A percentile compares a stretch with the other conserved stretches of the same genome.
Evolutionary conservation across 169 alveolate genomes (phyloP).

Genomic region (Eimeria zaria): DNA sequence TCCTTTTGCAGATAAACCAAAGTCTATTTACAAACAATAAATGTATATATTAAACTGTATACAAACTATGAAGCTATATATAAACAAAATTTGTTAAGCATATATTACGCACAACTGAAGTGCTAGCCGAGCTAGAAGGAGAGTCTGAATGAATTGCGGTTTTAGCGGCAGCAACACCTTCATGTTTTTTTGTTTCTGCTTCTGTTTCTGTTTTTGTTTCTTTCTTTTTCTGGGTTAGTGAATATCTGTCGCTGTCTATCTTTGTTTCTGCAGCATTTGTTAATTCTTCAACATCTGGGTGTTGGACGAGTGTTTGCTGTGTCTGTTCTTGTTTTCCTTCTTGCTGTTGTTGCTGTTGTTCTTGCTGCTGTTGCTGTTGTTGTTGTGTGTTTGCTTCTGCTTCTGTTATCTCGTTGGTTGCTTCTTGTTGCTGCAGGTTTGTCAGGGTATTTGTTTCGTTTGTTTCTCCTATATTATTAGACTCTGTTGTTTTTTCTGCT

Average conservation of each 20-base stretch:
- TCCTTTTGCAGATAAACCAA: neutral
- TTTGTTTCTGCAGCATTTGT: neutral
- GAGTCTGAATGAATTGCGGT: neutral
- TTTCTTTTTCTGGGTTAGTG: neutral
- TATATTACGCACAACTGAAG: constrained; percentile 50
- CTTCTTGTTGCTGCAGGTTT: neutral
- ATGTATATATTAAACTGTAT: too few relatives aligned
- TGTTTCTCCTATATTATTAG: neutral
- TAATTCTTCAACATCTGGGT: neutral
- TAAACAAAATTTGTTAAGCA: too few relatives aligned
- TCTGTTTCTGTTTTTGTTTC: neutral
- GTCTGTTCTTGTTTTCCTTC: neutral
- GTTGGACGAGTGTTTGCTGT: neutral
- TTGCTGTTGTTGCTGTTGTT: too few relatives aligned
- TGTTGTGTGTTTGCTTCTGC: too few relatives aligned
- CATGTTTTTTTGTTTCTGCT: neutral
- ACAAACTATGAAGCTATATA: too few relatives aligned
- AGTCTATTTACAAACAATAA: too few relatives aligned
- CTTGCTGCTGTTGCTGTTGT: too few relatives aligned
- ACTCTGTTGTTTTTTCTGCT: neutral
- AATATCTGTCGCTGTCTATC: neutral
- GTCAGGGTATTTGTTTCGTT: neutral
- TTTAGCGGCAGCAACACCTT: neutral
- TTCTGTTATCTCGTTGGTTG: neutral
- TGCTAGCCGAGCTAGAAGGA: constrained; percentile 42